Evolutionary conservation across 768 basidiomycete genomes (phyloP), one percentile per base, ranked within the genome.

Genomic region (Naganishia onofrii): DNA sequence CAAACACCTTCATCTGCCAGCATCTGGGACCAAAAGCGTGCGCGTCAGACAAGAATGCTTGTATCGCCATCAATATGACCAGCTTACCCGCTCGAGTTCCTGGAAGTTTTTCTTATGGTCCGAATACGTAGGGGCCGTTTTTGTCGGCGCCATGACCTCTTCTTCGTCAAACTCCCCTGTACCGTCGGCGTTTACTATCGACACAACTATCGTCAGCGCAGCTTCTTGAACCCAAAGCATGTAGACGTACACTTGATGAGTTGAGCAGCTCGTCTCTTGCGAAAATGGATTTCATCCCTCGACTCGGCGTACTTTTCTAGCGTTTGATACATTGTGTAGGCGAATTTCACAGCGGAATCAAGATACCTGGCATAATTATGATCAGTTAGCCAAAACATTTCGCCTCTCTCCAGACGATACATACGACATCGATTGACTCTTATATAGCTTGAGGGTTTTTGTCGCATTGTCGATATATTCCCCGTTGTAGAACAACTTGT

Each of bases 21-120:
- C 87, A 88, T 89, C 96, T 98, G 76, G 38, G 28, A 17, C 42
- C 8, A 6, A 56, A 71, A 15, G 69, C 63, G 12, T 54, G 0
- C 23, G 34, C 46, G 44, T 63, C 23, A 46, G 36, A 17, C 3
- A 23, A 44, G 21, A n/a, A 6, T 51, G 38, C 6, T 13, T 7
- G 26, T 31, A 9, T 26, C 9, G 5, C 19, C 7, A 19, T 34
- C 26, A 28, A 26, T 23, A 42, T 29, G 12, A 71, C 23, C n/a
- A 21, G 84, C 84, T 70, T 74, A 93, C 96, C 84, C 86, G 85
- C 82, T 98, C 92, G 74, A 93, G 96, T 32, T 88, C 87, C 75
- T 92, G 90, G 78, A 99, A 93, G 3, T 91, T 91, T 82, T 96
- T 94, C 78, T 89, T 86, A 46, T 91, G 92, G 78, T 97, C 95